phyloP scores from a whole-genome alignment of 306 rosid species.

The Cicer bijugum region DNA sequence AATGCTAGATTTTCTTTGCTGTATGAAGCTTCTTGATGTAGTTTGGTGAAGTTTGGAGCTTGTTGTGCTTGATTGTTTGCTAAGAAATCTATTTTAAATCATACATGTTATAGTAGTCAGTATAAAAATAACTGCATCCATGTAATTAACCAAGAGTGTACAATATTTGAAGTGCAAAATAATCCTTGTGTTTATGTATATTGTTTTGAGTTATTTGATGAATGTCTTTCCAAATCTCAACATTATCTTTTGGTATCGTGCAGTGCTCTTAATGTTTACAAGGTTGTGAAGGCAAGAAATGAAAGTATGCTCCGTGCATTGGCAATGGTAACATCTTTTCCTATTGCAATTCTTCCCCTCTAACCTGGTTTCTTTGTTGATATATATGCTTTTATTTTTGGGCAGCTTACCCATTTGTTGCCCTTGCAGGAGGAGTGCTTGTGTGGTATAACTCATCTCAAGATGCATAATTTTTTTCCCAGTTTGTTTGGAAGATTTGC shows the following conservation, averaged over 20 bases:
- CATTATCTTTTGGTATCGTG: constrained; percentile 46
- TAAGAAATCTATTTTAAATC: not conserved
- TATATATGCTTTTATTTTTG: constrained; percentile 43
- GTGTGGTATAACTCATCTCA: constrained; percentile 59
- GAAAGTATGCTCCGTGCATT: constrained; percentile 79
- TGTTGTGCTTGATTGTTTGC: not conserved
- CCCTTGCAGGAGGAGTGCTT: constrained; percentile 77
- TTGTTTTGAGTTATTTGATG: constrained; percentile 30
- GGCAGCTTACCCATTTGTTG: constrained; percentile 79
- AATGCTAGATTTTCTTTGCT: not conserved
- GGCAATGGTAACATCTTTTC: constrained; percentile 73
- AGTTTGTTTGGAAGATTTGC: constrained; percentile 27
- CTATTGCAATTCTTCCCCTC: constrained; percentile 16
- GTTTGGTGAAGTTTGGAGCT: constrained; percentile 13
- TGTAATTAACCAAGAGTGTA: constrained; percentile 8
- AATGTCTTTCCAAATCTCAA: constrained; percentile 33
- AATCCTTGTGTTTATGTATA: not conserved
- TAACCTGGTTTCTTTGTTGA: constrained; percentile 40
- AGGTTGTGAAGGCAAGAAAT: constrained; percentile 80
- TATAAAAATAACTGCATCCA: not conserved
- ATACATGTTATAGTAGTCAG: not conserved
- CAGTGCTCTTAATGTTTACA: constrained; percentile 75
- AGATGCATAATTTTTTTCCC: constrained; percentile 27
- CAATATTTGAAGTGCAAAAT: constrained; percentile 5
- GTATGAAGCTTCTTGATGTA: constrained; percentile 12